phyloP scores from a whole-genome alignment of 1,139 yeast species.

The Williopsis jadinii region DNA sequence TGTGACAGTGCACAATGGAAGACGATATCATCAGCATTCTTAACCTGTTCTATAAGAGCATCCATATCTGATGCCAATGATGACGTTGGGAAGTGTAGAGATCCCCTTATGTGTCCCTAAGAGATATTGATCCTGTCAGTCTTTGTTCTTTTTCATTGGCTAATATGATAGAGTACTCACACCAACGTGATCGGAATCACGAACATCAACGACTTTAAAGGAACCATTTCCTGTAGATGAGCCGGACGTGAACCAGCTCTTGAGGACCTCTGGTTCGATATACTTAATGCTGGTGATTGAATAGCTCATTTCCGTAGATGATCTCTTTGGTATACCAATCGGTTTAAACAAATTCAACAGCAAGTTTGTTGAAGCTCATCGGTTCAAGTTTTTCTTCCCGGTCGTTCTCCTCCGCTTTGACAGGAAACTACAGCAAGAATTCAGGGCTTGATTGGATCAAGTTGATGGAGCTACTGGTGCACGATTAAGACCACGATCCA shows the following conservation, averaged over 20 bases:
- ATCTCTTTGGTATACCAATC: too few species aligned
- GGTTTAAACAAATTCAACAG: too few species aligned
- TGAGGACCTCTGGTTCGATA: slow-evolving; percentile 37
- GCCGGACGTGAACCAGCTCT: slow-evolving; percentile 36
- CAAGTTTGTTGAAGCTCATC: too few species aligned
- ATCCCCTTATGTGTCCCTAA: slow-evolving; percentile 61
- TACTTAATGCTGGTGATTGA: slow-evolving; percentile 31
- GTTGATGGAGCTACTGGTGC: too few species aligned
- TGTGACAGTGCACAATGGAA: slow-evolving; percentile 91
- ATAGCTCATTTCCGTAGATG: slow-evolving; percentile 6
- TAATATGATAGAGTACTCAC: slow-evolving; percentile 27
- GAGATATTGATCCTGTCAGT: too few species aligned
- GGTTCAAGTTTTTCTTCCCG: too few species aligned
- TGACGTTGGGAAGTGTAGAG: slow-evolving; percentile 56
- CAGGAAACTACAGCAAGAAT: too few species aligned
- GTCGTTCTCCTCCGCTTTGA: too few species aligned
- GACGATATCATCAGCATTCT: slow-evolving; percentile 47
- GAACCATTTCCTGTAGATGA: slow-evolving; percentile 33
- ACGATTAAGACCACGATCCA: too few species aligned
- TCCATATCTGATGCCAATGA: slow-evolving; percentile 37
- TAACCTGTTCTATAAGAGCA: slow-evolving; percentile 34
- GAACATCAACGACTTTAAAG: slow-evolving; percentile 76
- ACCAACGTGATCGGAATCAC: slow-evolving; percentile 73
- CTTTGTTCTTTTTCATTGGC: too few species aligned
- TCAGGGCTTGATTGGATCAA: too few species aligned